Evolutionary conservation across 2,329 filamentous ascomycete species (phyloP).

Genomic region (Stromatinia cepivora): DNA sequence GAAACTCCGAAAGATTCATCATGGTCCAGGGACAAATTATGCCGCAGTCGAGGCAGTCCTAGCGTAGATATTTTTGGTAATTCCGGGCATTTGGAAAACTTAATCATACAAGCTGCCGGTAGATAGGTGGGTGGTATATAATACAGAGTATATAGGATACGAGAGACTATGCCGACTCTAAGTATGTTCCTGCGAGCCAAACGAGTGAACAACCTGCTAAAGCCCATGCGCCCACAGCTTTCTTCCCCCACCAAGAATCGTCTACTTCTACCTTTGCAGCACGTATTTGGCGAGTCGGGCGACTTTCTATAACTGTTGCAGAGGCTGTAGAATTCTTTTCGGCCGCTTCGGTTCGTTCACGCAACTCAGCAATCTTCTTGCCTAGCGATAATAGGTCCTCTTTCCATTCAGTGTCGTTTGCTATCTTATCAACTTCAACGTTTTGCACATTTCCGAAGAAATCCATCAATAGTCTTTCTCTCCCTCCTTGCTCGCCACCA

Average conservation of each 20-base stretch:
- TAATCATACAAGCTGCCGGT: neutral
- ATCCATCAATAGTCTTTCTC: conserved; percentile 83
- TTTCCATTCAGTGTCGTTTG: conserved; percentile 56
- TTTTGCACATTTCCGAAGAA: conserved; percentile 99
- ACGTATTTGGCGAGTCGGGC: conserved; percentile 44
- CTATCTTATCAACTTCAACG: conserved; percentile 72
- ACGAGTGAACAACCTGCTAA: conserved; percentile 61
- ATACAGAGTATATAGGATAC: neutral
- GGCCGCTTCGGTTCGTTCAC: conserved; percentile 41
- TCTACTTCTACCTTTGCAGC: conserved; percentile 63
- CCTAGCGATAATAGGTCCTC: conserved; percentile 80
- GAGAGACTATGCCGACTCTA: conserved; percentile 40
- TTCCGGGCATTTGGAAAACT: neutral
- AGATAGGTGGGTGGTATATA: neutral
- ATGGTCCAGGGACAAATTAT: conserved; percentile 19
- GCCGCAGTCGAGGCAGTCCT: conserved; percentile 17
- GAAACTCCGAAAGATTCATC: conserved; percentile 15
- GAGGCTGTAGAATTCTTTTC: conserved; percentile 35
- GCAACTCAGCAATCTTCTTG: conserved; percentile 59
- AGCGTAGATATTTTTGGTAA: neutral
- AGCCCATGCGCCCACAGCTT: conserved; percentile 60
- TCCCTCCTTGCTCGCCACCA: conserved; percentile 74
- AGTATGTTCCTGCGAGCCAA: conserved; percentile 58
- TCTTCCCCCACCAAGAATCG: conserved; percentile 67
- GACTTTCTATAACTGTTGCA: conserved; percentile 26